These are phyloP conservation scores for Paraglomus brasilianum DNA, from an alignment of 192 early-diverging fungal species.

Conservation along the genomic window DNA sequence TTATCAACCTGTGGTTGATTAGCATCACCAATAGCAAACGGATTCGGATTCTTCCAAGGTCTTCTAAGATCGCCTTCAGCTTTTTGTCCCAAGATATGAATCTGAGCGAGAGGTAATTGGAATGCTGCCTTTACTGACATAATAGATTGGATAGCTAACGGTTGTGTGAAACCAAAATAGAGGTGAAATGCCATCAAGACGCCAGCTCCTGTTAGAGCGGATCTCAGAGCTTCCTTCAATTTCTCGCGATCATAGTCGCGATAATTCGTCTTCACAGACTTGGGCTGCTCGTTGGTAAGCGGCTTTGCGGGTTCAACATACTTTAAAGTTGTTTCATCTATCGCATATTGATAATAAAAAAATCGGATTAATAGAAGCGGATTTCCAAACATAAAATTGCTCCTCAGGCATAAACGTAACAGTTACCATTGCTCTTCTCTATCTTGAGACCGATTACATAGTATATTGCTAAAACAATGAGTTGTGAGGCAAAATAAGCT, in stretches of 20 bases:
- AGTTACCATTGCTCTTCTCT: constrained; percentile 68
- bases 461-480: constrained; percentile 46
- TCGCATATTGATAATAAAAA: constrained; percentile 5
- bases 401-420: background rate
- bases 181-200: constrained; percentile 82
- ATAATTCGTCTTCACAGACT: constrained; percentile 63
- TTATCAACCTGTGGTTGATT: constrained; percentile 51
- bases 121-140: constrained; percentile 72
- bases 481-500: constrained; percentile 59
- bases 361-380: background rate
- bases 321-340: constrained; percentile 75
- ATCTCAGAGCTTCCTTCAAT: constrained; percentile 66
- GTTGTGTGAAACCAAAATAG: constrained; percentile 85
- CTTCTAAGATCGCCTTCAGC: constrained; percentile 78
- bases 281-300: constrained; percentile 40
- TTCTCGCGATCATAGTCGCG: constrained; percentile 77
- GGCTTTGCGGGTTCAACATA: constrained; percentile 75
- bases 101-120: constrained; percentile 69
- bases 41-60: constrained; percentile 78
- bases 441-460: constrained; percentile 48
- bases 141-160: constrained; percentile 83
- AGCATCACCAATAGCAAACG: constrained; percentile 56
- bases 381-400: background rate
- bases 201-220: constrained; percentile 63
- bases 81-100: constrained; percentile 73